Evolutionary conservation across 2,329 filamentous ascomycete genomes (phyloP), one percentile per base, ranked within the genome.

Genomic region (Corynespora cassiicola): DNA sequence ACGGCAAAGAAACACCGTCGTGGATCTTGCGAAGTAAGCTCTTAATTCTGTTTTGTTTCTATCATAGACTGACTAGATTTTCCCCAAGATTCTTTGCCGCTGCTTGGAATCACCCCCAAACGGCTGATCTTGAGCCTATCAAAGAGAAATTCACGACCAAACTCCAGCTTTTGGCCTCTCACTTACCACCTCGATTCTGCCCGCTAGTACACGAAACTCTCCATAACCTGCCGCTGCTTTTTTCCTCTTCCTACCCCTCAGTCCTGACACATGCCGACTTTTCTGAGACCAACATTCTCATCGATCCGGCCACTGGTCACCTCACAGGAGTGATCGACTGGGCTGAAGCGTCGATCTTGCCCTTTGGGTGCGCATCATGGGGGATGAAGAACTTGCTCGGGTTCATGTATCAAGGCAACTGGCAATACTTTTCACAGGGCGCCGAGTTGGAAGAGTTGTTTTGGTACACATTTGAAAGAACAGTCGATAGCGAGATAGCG

Each of bases 301-400:
- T 75, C 5, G 57, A 73, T 25, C 26, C 26, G 18, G 53, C 67
- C 18, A 33, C 10, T 27, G 51, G 66, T 20, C 62, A 67, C 48
- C 42, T 75, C 3, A 53, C 55, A 20, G 70, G 71, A 2, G 68
- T 74, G 6, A 56, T 75, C 37, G 69, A 73, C 54, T 75, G 66
- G 70, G 65, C 70, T 1, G 67, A 74, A 48, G 65, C 70, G 3
- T 56, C 64, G 31, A 58, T 73, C 17, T 35, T 58, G n/a, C 68
- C 70, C 6, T 75, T 75, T 44, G 70, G 71, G 26, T 38, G 21
- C 27, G 36, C 36, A n/a, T 31, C 32, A 31, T 38, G 21, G 27
- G 36, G 27, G 14, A 26, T 38, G 28, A 23, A 38, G 28, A 38
- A 31, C 21, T 19, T 32, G 21, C 17, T 38, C 18, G 36, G 36